Evolutionary conservation across 768 basidiomycete species (phyloP).

Genomic region (Clitopilus passeckerianus): DNA sequence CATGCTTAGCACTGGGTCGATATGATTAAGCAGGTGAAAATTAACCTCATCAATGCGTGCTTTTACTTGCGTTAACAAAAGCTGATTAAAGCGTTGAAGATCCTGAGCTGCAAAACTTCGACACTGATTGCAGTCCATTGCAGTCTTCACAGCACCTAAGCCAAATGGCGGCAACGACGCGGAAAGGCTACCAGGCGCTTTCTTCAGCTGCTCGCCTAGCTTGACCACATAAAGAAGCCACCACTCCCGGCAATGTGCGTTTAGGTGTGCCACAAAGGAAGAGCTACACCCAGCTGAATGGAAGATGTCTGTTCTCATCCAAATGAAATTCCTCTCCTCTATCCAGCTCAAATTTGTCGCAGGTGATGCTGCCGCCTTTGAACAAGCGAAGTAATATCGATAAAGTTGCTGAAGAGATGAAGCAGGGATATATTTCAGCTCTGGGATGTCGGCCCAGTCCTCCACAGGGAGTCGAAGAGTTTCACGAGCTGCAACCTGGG

Average conservation of each 20-base stretch:
- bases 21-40: too few relatives aligned
- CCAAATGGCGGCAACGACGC: not conserved
- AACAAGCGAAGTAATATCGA: not conserved
- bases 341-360: constrained; percentile 1
- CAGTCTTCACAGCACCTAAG: not conserved
- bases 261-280: not conserved
- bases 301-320: not conserved
- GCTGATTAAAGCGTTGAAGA: not conserved
- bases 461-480: constrained; percentile 30
- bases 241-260: constrained; percentile 8
- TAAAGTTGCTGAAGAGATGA: constrained; percentile 26
- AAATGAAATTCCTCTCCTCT: constrained; percentile 6
- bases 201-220: not conserved
- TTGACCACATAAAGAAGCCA: constrained; percentile 9
- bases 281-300: not conserved
- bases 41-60: not conserved
- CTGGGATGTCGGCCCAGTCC: constrained; percentile 26
- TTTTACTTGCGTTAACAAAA: not conserved
- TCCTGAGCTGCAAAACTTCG: not conserved
- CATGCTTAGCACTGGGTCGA: too few relatives aligned
- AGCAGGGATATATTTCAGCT: constrained; percentile 31
- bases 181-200: not conserved
- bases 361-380: not conserved
- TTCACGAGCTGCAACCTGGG: constrained; percentile 25
- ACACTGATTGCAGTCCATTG: not conserved